Percentiles rank a stretch among this genome's conserved stretches.
phyloP scores from a whole-genome alignment of 495 filamentous ascomycete genomes.

The Aspergillus panamensis region DNA sequence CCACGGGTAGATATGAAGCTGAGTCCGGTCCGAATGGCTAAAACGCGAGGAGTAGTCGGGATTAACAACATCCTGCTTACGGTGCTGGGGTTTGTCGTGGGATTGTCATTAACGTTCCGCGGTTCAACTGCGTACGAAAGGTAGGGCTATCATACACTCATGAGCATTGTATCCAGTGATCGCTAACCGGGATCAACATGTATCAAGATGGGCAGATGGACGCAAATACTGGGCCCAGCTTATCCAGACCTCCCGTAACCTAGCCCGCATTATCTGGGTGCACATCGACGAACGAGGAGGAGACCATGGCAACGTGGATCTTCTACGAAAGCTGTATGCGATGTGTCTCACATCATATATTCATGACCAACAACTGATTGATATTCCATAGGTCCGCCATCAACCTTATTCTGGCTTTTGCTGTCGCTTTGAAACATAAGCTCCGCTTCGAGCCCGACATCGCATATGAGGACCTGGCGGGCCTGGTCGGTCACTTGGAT shows the following conservation, averaged over 20 bases:
- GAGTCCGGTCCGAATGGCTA: neutral
- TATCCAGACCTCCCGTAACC: conserved; percentile 64
- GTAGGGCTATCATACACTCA: too few relatives aligned
- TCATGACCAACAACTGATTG: conserved; percentile 10
- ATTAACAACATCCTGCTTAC: conserved; percentile 71
- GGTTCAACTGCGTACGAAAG: conserved; percentile 83
- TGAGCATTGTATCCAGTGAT: neutral
- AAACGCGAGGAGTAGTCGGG: conserved; percentile 30
- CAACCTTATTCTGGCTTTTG: conserved; percentile 76
- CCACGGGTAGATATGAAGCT: neutral
- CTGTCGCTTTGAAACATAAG: conserved; percentile 73
- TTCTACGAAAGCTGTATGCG: conserved; percentile 63
- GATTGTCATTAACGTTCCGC: conserved; percentile 76
- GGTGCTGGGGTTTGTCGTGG: conserved; percentile 84
- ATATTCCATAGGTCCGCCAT: conserved; percentile 54
- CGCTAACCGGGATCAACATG: conserved; percentile 1
- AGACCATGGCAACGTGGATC: conserved; percentile 57
- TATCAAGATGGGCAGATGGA: conserved; percentile 60
- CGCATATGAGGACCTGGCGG: conserved; percentile 63
- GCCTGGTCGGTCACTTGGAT: conserved; percentile 32
- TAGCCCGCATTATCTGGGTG: conserved; percentile 76
- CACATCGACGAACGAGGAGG: conserved; percentile 62
- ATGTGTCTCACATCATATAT: neutral
- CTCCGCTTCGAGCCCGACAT: conserved; percentile 85
- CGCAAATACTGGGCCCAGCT: conserved; percentile 74